phyloP scores from a whole-genome alignment of 2,329 filamentous ascomycete genomes.

The Tolypocladium sp. region DNA sequence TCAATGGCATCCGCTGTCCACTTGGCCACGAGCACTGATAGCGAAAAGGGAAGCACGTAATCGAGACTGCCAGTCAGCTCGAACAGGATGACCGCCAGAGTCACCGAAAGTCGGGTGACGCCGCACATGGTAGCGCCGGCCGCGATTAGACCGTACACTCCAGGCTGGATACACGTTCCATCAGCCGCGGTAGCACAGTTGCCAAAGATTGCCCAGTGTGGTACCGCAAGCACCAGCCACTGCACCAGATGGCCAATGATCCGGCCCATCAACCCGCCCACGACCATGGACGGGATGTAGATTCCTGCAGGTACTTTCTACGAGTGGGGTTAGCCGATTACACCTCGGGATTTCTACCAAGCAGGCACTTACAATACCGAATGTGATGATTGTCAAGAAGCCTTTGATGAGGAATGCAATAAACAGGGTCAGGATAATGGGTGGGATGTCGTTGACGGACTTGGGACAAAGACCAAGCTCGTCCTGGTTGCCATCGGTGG shows the following conservation, averaged over 20 bases:
- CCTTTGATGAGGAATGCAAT: constrained; percentile 85
- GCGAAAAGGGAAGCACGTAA: constrained; percentile 88
- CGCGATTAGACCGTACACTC: constrained; percentile 92
- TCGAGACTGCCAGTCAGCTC: constrained; percentile 92
- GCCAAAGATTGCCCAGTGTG: constrained; percentile 64
- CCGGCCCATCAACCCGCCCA: constrained; percentile 84
- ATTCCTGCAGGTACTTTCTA: constrained; percentile 91
- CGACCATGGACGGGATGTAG: constrained; percentile 97
- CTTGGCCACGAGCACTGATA: constrained; percentile 89
- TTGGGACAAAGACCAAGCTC: constrained; percentile 70
- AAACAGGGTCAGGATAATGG: constrained; percentile 61
- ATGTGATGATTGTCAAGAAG: constrained; percentile 79
- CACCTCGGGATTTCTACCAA: background rate
- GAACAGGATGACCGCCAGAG: constrained; percentile 88
- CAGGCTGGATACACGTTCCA: constrained; percentile 83
- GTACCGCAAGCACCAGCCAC: constrained; percentile 66
- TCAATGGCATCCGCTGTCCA: constrained; percentile 97
- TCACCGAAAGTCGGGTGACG: constrained; percentile 87
- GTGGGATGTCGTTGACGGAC: constrained; percentile 65
- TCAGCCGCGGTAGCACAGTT: constrained; percentile 61
- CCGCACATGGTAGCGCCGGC: constrained; percentile 98
- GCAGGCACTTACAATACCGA: constrained; percentile 60
- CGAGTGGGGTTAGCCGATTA: constrained; percentile 7
- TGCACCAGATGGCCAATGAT: constrained; percentile 81
- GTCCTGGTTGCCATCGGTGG: constrained; percentile 50